A percentile compares a stretch with the other conserved stretches of the same genome.
Conservation (phyloP, 164 flowering plant species). For the Sextonia rubra region DNA sequence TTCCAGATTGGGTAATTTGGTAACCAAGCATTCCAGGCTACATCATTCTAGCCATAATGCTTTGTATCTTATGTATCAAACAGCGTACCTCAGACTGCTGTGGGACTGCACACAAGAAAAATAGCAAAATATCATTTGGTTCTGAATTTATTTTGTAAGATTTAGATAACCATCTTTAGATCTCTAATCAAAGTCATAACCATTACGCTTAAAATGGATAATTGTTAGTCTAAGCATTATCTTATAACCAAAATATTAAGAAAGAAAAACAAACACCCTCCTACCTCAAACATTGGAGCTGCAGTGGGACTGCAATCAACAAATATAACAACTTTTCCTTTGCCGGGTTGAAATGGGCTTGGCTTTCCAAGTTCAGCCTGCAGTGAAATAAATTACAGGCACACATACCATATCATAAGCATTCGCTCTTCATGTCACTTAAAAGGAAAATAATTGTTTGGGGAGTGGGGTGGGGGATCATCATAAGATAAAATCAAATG, state of each 20-base stretch:
- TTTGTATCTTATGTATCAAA: too few species aligned
- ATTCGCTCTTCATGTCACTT: not conserved
- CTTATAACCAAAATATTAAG: not conserved
- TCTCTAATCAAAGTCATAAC: not conserved
- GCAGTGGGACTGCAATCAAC: conserved; percentile 94
- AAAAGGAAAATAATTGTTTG: not conserved
- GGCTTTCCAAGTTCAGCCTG: conserved; percentile 99
- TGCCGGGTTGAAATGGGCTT: conserved; percentile 51
- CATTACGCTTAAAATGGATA: too few species aligned
- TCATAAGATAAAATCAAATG: not conserved
- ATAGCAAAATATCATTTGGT: too few species aligned
- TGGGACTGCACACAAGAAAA: too few species aligned
- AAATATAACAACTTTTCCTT: conserved; percentile 72
- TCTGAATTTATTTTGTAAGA: not conserved
- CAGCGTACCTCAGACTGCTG: too few species aligned
- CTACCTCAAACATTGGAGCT: conserved; percentile 84
- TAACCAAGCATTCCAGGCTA: too few species aligned
- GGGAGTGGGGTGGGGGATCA: too few species aligned
- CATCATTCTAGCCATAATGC: too few species aligned
- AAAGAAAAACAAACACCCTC: not conserved
- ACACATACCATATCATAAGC: not conserved
- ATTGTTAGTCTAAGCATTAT: not conserved
- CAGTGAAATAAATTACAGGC: conserved; percentile 9
- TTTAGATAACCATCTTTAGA: not conserved
- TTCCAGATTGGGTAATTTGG: too few species aligned